phyloP scores from a whole-genome alignment of 148 eudicot genomes.

The Heliamphora exappendiculata region DNA sequence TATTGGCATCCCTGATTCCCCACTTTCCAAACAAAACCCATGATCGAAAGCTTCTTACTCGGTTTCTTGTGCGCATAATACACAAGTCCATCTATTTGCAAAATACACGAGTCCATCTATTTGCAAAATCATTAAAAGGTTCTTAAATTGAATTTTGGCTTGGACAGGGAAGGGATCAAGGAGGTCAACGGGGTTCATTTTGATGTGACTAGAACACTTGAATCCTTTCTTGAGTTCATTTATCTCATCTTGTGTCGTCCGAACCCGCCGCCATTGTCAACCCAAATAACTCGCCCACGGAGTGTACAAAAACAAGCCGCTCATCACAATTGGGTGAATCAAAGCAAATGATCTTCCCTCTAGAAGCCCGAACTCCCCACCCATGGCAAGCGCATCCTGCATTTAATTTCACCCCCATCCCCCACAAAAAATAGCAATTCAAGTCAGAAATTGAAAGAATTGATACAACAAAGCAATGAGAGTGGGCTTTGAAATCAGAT shows the following conservation, averaged over 20 bases:
- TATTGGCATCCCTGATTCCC: no score
- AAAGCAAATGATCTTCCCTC: constrained; percentile 79
- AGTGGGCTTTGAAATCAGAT: no score
- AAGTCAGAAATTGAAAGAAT: no score
- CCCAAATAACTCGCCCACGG: constrained; percentile 90
- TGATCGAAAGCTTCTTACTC: no score
- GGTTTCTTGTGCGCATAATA: no score
- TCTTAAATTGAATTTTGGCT: constrained; percentile 59
- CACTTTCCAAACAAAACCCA: no score
- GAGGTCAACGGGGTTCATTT: constrained; percentile 43
- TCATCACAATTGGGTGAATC: constrained; percentile 79
- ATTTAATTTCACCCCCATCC: no score
- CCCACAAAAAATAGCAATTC: no score
- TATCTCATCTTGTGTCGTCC: constrained; percentile 73
- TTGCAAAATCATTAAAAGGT: no score
- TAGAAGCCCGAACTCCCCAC: constrained; percentile 79
- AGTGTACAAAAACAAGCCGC: constrained; percentile 61
- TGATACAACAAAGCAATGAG: no score
- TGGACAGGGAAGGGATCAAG: constrained; percentile 59
- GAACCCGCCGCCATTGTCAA: constrained; percentile 91
- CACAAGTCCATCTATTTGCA: no score
- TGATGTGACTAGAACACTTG: constrained; percentile 67
- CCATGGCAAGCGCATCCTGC: constrained; percentile 85
- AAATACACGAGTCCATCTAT: no score
- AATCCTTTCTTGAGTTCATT: constrained; percentile 82